Evolutionary conservation across 2,329 filamentous ascomycete genomes (phyloP).

Genomic region (Myriosclerotinia scirpicola): DNA sequence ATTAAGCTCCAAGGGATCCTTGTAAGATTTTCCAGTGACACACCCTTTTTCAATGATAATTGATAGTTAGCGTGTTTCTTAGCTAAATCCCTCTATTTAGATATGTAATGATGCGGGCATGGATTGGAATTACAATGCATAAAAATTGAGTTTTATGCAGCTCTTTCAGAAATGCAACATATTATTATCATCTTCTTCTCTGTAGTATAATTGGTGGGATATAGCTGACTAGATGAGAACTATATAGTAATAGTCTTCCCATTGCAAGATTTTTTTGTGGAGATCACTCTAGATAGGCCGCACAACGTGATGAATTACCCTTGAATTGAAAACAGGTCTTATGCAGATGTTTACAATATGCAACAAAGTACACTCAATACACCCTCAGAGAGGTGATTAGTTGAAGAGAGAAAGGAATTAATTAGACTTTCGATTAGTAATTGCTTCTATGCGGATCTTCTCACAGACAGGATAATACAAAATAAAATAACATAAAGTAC

Average conservation of each 20-base stretch:
- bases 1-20: too few relatives aligned
- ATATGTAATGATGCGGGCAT: too few relatives aligned
- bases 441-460: too few relatives aligned
- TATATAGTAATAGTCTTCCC: not conserved
- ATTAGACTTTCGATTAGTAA: too few relatives aligned
- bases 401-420: not conserved
- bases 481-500: too few relatives aligned
- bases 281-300: not conserved
- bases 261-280: not conserved
- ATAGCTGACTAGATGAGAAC: not conserved
- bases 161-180: not conserved
- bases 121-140: too few relatives aligned
- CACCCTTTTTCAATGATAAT: too few relatives aligned
- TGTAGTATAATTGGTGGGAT: not conserved
- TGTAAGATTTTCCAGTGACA: too few relatives aligned
- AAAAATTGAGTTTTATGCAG: not conserved
- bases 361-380: not conserved
- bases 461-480: too few relatives aligned
- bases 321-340: not conserved
- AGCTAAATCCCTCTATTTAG: too few relatives aligned
- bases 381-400: not conserved
- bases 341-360: not conserved
- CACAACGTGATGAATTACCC: not conserved
- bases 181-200: not conserved
- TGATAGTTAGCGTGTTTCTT: too few relatives aligned